phyloP scores from a whole-genome alignment of 2,329 filamentous ascomycete species.

The Neurospora sp. region DNA sequence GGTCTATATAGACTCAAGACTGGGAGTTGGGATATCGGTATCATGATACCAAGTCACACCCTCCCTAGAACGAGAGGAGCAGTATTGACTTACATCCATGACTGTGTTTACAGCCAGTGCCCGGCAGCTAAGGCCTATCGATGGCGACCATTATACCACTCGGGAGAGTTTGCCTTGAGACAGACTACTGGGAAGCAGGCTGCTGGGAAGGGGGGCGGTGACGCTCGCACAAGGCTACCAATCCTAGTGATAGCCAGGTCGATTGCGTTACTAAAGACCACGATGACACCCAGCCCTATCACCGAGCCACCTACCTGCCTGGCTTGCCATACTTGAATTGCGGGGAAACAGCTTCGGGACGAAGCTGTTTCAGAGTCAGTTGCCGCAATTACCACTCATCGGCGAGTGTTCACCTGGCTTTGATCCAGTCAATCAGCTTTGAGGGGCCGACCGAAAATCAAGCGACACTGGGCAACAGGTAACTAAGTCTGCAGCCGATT shows the following conservation, averaged over 20 bases:
- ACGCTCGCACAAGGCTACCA: neutral
- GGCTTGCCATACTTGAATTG: neutral
- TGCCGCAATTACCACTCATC: neutral
- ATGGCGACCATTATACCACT: neutral
- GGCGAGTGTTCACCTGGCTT: neutral
- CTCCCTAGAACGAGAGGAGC: neutral
- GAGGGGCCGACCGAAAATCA: neutral
- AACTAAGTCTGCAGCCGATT: neutral
- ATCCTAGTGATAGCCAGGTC: neutral
- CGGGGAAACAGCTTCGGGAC: neutral
- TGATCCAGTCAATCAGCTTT: neutral
- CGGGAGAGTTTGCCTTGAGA: neutral
- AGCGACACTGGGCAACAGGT: neutral
- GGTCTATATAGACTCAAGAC: neutral
- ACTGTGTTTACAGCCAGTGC: neutral
- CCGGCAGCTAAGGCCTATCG: neutral
- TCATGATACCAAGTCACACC: neutral
- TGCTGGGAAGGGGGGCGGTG: neutral
- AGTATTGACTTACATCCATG: neutral
- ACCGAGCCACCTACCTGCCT: neutral
- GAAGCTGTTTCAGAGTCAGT: neutral
- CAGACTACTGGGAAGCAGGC: neutral
- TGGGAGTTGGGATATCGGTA: neutral
- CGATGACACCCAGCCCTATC: neutral
- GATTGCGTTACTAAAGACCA: neutral